Conservation (phyloP, 2,329 filamentous ascomycete genomes). For the Thermoascus crustaceus region DNA sequence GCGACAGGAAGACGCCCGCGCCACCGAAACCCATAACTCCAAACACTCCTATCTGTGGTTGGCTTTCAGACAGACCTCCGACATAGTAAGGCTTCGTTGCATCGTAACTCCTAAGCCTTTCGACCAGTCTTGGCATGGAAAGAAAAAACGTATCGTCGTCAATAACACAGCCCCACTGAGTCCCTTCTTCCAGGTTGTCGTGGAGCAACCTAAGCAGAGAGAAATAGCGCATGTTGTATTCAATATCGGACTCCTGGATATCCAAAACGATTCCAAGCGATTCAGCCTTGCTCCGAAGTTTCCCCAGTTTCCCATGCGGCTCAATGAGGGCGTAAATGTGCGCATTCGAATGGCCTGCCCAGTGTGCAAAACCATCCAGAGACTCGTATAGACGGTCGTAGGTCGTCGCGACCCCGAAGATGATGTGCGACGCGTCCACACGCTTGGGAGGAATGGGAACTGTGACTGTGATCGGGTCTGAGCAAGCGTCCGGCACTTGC, state of each 20-base stretch:
- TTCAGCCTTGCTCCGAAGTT: constrained; percentile 28
- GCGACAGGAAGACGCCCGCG: constrained; percentile 51
- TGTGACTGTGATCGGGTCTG: constrained; percentile 39
- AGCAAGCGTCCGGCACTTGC: constrained; percentile 23
- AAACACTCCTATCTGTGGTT: constrained; percentile 43
- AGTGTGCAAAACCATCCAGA: constrained; percentile 46
- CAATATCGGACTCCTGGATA: constrained; percentile 24
- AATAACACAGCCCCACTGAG: constrained; percentile 50
- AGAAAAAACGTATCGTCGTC: constrained; percentile 60
- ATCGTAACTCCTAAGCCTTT: constrained; percentile 43
- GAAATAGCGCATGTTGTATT: constrained; percentile 48
- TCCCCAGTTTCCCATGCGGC: constrained; percentile 20
- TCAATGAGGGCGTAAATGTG: constrained; percentile 48
- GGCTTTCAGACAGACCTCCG: constrained; percentile 52
- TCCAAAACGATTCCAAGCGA: constrained; percentile 36
- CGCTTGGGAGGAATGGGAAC: constrained; percentile 39
- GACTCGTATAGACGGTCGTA: constrained; percentile 44
- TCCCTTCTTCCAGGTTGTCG: constrained; percentile 35
- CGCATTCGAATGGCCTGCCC: constrained; percentile 46
- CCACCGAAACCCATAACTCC: constrained; percentile 56
- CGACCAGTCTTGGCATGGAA: constrained; percentile 43
- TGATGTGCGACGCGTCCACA: constrained; percentile 42
- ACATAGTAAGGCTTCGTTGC: constrained; percentile 45
- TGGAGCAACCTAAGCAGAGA: constrained; percentile 46
- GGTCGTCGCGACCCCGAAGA: constrained; percentile 52